Percentiles rank a stretch among this genome's conserved stretches.
phyloP scores from a whole-genome alignment of 148 eudicot genomes.

The Cornus suecica region DNA sequence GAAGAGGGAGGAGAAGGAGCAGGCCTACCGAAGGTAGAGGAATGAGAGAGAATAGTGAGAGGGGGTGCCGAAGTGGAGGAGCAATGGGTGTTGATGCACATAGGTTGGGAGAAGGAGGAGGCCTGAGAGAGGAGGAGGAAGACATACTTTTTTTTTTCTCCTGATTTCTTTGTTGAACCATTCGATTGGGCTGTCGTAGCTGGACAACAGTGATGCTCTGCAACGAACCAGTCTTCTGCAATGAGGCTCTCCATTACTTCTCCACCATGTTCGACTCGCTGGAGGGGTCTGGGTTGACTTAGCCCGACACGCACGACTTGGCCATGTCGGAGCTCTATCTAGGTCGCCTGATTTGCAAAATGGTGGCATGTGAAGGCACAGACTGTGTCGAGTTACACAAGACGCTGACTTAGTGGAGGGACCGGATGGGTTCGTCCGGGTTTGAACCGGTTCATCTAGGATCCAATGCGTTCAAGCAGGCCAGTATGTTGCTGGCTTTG shows the following conservation, averaged over 20 bases:
- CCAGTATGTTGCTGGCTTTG: slow-evolving; percentile 61
- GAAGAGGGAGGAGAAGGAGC: no score
- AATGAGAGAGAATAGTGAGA: no score
- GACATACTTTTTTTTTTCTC: no score
- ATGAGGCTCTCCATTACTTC: slow-evolving; percentile 74
- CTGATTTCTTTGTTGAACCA: no score
- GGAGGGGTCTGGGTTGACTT: slow-evolving; percentile 52
- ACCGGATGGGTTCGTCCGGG: slow-evolving; percentile 52
- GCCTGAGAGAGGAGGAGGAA: no score
- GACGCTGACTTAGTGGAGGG: slow-evolving; percentile 66
- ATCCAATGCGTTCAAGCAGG: slow-evolving; percentile 83
- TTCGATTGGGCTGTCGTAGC: slow-evolving; percentile 85
- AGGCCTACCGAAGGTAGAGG: no score
- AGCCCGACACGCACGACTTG: slow-evolving; percentile 40
- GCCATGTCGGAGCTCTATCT: slow-evolving; percentile 80
- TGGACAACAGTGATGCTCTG: slow-evolving; percentile 61
- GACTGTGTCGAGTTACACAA: slow-evolving; percentile 89
- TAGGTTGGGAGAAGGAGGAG: no score
- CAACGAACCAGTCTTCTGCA: slow-evolving; percentile 68
- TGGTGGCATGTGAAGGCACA: slow-evolving; percentile 81
- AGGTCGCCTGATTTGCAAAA: slow-evolving; percentile 84
- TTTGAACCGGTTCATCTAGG: slow-evolving; percentile 77
- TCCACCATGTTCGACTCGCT: slow-evolving; percentile 90
- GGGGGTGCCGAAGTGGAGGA: no score
- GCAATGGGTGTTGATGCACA: no score